Evolutionary conservation across 2,329 filamentous ascomycete species (phyloP).

Genomic region (Neonectria magnoliae): DNA sequence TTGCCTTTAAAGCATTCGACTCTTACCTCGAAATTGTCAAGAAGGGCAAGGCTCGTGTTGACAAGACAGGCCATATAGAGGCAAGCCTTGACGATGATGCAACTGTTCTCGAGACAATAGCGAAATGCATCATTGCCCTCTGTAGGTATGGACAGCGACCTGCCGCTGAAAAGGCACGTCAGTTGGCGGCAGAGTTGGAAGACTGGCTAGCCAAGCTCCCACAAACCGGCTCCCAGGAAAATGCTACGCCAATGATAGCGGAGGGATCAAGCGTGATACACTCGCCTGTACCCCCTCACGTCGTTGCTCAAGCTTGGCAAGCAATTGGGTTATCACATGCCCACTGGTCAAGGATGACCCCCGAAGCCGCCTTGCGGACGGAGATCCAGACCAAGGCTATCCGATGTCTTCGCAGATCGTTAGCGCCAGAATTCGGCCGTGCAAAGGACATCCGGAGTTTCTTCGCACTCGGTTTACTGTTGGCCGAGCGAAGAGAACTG

Average conservation of each 20-base stretch:
- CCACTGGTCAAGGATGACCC: slow-evolving; percentile 86
- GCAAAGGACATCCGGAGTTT: slow-evolving; percentile 78
- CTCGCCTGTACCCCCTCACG: slow-evolving; percentile 63
- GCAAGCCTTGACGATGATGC: slow-evolving; percentile 81
- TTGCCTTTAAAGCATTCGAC: slow-evolving; percentile 90
- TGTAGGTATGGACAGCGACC: slow-evolving; percentile 81
- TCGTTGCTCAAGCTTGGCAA: slow-evolving; percentile 79
- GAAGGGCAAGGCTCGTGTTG: slow-evolving; percentile 83
- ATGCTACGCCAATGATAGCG: slow-evolving; percentile 42
- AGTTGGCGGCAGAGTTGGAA: slow-evolving; percentile 76
- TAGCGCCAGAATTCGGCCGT: slow-evolving; percentile 73
- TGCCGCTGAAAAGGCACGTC: slow-evolving; percentile 81
- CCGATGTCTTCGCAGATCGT: slow-evolving; percentile 76
- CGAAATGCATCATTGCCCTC: slow-evolving; percentile 81
- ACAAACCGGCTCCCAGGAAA: slow-evolving; percentile 43
- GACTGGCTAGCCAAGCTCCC: slow-evolving; percentile 75
- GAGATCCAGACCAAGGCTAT: slow-evolving; percentile 83
- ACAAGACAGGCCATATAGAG: slow-evolving; percentile 79
- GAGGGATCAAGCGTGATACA: slow-evolving; percentile 51
- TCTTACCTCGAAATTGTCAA: slow-evolving; percentile 91
- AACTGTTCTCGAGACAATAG: slow-evolving; percentile 78
- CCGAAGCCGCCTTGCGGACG: slow-evolving; percentile 75
- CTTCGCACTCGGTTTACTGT: slow-evolving; percentile 83
- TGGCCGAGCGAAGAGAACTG: slow-evolving; percentile 87
- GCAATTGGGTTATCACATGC: slow-evolving; percentile 87